phyloP scores from a whole-genome alignment of 73 alveolate genomes.

The Blepharisma japonicum region DNA sequence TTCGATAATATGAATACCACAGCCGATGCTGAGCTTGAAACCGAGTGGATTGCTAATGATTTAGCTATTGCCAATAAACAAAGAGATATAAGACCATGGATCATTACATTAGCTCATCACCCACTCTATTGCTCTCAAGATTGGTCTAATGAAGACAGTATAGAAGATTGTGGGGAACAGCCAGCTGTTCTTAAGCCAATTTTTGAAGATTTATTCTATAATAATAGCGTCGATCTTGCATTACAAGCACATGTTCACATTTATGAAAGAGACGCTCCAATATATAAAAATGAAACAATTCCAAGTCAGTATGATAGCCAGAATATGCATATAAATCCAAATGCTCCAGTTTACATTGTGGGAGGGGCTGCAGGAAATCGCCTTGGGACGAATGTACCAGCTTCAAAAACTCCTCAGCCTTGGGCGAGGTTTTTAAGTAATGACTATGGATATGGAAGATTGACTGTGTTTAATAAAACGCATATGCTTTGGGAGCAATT shows the following conservation, averaged over 20 bases:
- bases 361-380: constrained; percentile 16
- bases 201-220: constrained; percentile 9
- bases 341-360: constrained; percentile 15
- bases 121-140: constrained; percentile 7
- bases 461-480: neutral
- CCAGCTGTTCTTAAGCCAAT: neutral
- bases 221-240: neutral
- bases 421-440: neutral
- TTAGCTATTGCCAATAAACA: neutral
- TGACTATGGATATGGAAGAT: constrained; percentile 25
- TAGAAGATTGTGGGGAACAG: neutral
- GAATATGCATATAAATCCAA: neutral
- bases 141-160: neutral
- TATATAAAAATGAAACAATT: constrained; percentile 4
- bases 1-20: neutral
- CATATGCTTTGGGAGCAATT: constrained; percentile 11
- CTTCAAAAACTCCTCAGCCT: neutral
- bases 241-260: constrained; percentile 18
- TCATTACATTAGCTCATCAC: neutral
- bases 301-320: neutral
- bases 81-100: constrained; percentile 26
- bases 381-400: neutral
- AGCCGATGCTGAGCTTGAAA: neutral
- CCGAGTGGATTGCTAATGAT: neutral
- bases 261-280: constrained; percentile 20